A percentile compares a stretch with the other conserved stretches of the same genome.
These are phyloP conservation scores for Chaetomium globosum DNA, from an alignment of 2,329 filamentous ascomycete genomes.

Conservation along the genomic window DNA sequence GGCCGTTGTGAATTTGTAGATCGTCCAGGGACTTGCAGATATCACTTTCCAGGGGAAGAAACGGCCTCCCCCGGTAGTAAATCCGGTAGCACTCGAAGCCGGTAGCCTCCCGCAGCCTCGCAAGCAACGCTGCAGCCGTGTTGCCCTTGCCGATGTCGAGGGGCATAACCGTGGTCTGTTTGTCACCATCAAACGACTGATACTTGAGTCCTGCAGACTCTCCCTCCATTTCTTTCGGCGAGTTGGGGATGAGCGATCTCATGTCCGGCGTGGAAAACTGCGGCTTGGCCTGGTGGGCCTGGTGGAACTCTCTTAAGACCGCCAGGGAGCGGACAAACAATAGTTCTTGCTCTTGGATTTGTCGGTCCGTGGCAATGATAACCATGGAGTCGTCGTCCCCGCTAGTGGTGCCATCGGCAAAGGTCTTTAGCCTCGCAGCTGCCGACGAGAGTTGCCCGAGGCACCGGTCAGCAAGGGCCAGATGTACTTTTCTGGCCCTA, in stretches of 20 bases:
- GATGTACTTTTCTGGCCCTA: slow-evolving; percentile 62
- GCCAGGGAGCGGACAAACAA: slow-evolving; percentile 70
- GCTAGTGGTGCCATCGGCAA: slow-evolving; percentile 47
- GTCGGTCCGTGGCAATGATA: slow-evolving; percentile 51
- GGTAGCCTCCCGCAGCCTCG: slow-evolving; percentile 67
- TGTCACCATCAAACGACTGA: slow-evolving; percentile 68
- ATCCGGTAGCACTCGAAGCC: slow-evolving; percentile 76
- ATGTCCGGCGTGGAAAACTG: slow-evolving; percentile 63
- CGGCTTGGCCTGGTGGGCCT: slow-evolving; percentile 63
- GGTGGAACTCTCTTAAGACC: slow-evolving; percentile 68
- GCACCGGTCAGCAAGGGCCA: slow-evolving; percentile 73
- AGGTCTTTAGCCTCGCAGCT: slow-evolving; percentile 59
- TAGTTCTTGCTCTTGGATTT: slow-evolving; percentile 58
- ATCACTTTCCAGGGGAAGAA: slow-evolving; percentile 63
- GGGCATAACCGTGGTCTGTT: slow-evolving; percentile 61
- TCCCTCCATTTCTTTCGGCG: slow-evolving; percentile 59
- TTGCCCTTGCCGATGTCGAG: slow-evolving; percentile 71
- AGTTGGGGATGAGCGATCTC: slow-evolving; percentile 55
- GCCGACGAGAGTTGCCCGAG: slow-evolving; percentile 68
- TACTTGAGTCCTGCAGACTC: slow-evolving; percentile 70
- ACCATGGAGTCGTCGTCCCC: slow-evolving; percentile 58
- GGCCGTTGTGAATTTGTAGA: slow-evolving; percentile 64
- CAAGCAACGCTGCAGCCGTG: slow-evolving; percentile 69
- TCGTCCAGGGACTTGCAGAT: slow-evolving; percentile 67
- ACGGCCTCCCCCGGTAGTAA: slow-evolving; percentile 68